Conservation (phyloP, 2,329 filamentous ascomycete species). For the Aspergillus ustus region DNA sequence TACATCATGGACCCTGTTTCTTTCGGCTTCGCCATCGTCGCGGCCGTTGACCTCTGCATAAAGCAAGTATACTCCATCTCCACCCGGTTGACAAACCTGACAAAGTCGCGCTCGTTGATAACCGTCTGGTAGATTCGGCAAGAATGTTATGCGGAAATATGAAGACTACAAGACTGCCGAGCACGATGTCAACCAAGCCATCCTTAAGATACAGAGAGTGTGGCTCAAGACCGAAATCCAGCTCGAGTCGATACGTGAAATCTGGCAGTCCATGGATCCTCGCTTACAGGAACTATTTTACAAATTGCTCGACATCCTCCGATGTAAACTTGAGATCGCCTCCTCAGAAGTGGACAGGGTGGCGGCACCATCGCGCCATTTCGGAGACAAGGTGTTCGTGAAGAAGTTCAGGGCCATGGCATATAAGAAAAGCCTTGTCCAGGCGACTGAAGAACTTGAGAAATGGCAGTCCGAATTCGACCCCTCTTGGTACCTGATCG, state of each 20-base stretch:
- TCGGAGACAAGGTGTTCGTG: too few species aligned
- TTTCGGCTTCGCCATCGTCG: too few species aligned
- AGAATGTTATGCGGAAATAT: not conserved
- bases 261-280: not conserved
- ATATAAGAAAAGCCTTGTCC: not conserved
- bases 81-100: too few species aligned
- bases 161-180: not conserved
- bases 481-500: conserved; percentile 3
- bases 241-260: not conserved
- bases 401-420: not conserved
- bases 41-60: too few species aligned
- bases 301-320: not conserved
- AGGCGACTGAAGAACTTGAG: not conserved
- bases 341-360: not conserved
- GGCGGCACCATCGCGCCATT: not conserved
- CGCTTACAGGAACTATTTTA: not conserved
- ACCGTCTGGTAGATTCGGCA: too few species aligned
- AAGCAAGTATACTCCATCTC: too few species aligned
- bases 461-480: conserved; percentile 4
- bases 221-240: not conserved
- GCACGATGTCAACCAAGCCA: not conserved
- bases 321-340: not conserved
- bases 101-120: too few species aligned
- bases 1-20: too few species aligned
- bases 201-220: not conserved